Evolutionary conservation across 2,329 filamentous ascomycete genomes (phyloP).

Genomic region (Stromatinia cepivora): DNA sequence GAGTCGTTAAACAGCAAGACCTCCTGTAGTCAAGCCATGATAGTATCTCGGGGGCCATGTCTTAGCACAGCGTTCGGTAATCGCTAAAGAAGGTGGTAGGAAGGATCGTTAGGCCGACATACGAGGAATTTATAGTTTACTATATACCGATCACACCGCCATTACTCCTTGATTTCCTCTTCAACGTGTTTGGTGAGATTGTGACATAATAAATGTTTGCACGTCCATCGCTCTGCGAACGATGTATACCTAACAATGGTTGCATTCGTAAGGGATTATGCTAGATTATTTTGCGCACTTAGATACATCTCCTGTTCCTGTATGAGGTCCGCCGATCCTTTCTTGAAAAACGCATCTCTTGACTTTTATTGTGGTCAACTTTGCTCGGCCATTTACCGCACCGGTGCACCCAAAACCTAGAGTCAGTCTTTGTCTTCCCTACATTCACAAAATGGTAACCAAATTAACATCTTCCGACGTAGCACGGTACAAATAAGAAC

Average conservation of each 20-base stretch:
- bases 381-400: no score
- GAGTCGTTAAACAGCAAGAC: no score
- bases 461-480: no score
- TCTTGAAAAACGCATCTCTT: no score
- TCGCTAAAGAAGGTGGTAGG: background rate
- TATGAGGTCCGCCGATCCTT: background rate
- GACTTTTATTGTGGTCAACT: no score
- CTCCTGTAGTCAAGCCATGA: no score
- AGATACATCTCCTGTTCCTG: background rate
- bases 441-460: no score
- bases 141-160: background rate
- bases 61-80: no score
- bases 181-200: background rate
- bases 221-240: background rate
- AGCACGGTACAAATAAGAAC: no score
- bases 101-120: background rate
- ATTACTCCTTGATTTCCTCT: background rate
- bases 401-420: no score
- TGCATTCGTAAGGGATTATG: background rate
- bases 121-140: background rate
- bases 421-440: no score
- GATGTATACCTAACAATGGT: background rate
- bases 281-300: background rate
- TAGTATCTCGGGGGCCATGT: no score
- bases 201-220: background rate